phyloP scores from a whole-genome alignment of 805 yeast species.

The Wickerhamomyces canadensis region DNA sequence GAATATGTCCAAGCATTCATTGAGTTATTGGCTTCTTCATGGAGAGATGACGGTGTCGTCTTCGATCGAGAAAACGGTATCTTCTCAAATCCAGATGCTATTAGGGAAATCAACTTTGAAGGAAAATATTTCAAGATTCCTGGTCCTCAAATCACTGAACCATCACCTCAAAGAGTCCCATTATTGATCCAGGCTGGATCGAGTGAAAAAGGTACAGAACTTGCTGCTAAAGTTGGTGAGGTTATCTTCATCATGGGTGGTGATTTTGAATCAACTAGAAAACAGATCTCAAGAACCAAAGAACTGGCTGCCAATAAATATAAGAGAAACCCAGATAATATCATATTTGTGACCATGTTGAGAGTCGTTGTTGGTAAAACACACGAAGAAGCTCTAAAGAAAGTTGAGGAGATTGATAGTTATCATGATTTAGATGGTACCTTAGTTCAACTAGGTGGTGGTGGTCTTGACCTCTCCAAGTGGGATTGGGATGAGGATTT shows the following conservation, averaged over 20 bases:
- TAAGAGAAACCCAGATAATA: background rate
- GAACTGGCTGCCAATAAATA: background rate
- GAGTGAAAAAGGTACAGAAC: background rate
- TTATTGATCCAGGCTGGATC: conserved; percentile 1
- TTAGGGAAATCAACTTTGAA: background rate
- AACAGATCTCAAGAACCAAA: background rate
- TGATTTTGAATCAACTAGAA: background rate
- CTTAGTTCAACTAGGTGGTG: background rate
- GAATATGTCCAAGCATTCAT: conserved; percentile 1
- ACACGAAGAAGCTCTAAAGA: background rate
- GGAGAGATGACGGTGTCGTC: conserved; percentile 1
- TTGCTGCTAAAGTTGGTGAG: conserved; percentile 1
- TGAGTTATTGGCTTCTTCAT: background rate
- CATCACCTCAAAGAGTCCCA: conserved; percentile 1
- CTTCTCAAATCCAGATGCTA: conserved; percentile 1
- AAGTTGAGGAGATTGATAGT: background rate
- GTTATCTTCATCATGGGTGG: background rate
- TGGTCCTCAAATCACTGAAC: conserved; percentile 1
- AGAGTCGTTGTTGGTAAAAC: conserved; percentile 1
- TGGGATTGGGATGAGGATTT: background rate
- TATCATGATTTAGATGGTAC: background rate
- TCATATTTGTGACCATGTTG: background rate
- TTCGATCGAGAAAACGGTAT: conserved; percentile 1
- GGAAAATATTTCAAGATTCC: conserved; percentile 1
- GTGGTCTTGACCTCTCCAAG: background rate